phyloP scores from a whole-genome alignment of 768 basidiomycete genomes.

The Leccinum longicurvipes region DNA sequence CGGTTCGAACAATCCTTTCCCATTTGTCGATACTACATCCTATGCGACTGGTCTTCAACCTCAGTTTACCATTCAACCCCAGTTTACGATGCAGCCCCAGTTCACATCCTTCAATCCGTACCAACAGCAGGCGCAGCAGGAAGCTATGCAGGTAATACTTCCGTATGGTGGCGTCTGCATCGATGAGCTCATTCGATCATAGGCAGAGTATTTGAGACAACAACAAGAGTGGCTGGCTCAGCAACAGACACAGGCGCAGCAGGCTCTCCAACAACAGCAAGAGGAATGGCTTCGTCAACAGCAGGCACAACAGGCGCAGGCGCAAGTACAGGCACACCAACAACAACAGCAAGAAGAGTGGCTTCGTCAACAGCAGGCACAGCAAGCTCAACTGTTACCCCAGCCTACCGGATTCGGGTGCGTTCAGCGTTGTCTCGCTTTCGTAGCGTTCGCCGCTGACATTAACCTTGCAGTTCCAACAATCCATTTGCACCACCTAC shows the following conservation, averaged over 20 bases:
- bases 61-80: conserved; percentile 78
- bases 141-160: conserved; percentile 60
- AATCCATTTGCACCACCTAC: conserved; percentile 85
- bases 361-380: conserved; percentile 60
- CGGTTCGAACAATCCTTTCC: conserved; percentile 53
- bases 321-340: conserved; percentile 30
- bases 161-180: not conserved
- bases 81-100: conserved; percentile 73
- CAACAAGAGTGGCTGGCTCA: conserved; percentile 73
- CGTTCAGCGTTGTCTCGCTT: conserved; percentile 20
- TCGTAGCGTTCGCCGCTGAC: conserved; percentile 17
- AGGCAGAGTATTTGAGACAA: conserved; percentile 45
- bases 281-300: conserved; percentile 63
- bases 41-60: conserved; percentile 59
- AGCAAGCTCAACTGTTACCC: conserved; percentile 36
- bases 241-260: conserved; percentile 41
- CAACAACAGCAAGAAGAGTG: conserved; percentile 55
- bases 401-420: conserved; percentile 79
- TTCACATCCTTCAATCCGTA: conserved; percentile 94
- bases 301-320: conserved; percentile 43
- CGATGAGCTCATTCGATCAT: conserved; percentile 6
- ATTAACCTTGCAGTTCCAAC: conserved; percentile 62
- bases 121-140: conserved; percentile 89
- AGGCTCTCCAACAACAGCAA: conserved; percentile 47
- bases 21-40: conserved; percentile 56